Conservation (phyloP, 2,329 filamentous ascomycete genomes). For the Colletotrichum sp. region DNA sequence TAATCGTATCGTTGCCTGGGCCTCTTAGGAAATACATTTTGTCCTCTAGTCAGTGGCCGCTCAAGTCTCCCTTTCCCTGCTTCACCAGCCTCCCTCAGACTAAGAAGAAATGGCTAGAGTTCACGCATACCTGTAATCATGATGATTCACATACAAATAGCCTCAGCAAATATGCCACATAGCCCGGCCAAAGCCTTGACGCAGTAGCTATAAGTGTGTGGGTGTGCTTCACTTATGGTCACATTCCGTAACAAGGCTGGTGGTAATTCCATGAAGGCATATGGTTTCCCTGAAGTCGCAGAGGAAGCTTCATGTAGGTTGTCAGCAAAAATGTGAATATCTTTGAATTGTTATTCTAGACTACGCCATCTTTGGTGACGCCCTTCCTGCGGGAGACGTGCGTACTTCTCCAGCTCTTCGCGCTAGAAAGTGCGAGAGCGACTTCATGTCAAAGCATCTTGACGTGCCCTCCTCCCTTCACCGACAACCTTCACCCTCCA, state of each 20-base stretch:
- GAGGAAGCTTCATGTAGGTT: no score
- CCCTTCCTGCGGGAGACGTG: no score
- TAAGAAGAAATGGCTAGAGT: neutral
- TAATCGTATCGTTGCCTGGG: neutral
- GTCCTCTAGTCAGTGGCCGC: neutral
- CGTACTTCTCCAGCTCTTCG: no score
- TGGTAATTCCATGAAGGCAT: rapidly evolving
- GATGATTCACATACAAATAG: neutral
- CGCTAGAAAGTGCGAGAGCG: neutral
- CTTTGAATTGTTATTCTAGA: neutral
- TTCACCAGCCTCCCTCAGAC: neutral
- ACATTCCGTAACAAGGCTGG: no score
- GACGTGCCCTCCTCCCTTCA: neutral
- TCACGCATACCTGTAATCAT: rapidly evolving
- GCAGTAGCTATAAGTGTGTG: no score
- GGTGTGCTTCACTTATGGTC: no score
- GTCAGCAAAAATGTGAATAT: neutral
- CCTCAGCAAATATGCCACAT: no score
- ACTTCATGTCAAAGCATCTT: neutral
- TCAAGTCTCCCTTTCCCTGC: no score
- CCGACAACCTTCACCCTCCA: rapidly evolving
- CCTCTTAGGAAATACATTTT: neutral
- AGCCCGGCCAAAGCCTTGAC: no score
- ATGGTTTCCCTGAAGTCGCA: no score
- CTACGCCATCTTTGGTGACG: neutral